Percentiles rank a stretch among this genome's conserved stretches.
Evolutionary conservation across 1,284 basidiomycete genomes (phyloP).

Genomic region (Sutorius eximius): DNA sequence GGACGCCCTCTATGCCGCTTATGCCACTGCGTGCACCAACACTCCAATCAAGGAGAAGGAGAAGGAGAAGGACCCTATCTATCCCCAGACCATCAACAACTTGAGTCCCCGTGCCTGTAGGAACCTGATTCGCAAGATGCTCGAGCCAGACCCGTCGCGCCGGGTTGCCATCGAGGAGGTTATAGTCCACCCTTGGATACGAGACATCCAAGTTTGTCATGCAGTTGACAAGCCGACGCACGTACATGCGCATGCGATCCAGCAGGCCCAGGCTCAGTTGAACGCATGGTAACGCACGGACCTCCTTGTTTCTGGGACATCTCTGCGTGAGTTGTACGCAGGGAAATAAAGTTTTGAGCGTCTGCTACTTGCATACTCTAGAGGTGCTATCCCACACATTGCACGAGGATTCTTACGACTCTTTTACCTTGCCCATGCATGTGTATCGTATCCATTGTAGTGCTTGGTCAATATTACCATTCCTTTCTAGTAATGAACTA

Average conservation of each 20-base stretch:
- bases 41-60: slow-evolving; percentile 35
- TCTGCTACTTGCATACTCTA: slow-evolving; percentile 10
- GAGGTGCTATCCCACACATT: slow-evolving; percentile 19
- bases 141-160: slow-evolving; percentile 89
- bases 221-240: slow-evolving; percentile 59
- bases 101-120: slow-evolving; percentile 86
- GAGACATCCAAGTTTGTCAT: slow-evolving; percentile 76
- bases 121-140: slow-evolving; percentile 87
- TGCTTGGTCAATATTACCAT: slow-evolving; percentile 19
- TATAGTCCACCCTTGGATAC: slow-evolving; percentile 81
- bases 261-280: slow-evolving; percentile 42
- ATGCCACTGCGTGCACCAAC: slow-evolving; percentile 63
- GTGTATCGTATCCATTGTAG: slow-evolving; percentile 19
- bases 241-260: slow-evolving; percentile 64
- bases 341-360: neutral
- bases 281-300: slow-evolving; percentile 12
- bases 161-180: slow-evolving; percentile 84
- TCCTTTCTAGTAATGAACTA: slow-evolving; percentile 6
- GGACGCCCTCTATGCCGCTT: slow-evolving; percentile 84
- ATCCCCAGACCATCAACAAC: slow-evolving; percentile 83
- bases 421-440: slow-evolving; percentile 9
- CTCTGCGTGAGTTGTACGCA: neutral
- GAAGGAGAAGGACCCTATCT: slow-evolving; percentile 40
- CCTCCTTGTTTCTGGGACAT: neutral
- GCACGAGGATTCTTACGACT: slow-evolving; percentile 3